Evolutionary conservation across 371 early-diverging fungal species (phyloP).

Genomic region (Mycotypha africana): DNA sequence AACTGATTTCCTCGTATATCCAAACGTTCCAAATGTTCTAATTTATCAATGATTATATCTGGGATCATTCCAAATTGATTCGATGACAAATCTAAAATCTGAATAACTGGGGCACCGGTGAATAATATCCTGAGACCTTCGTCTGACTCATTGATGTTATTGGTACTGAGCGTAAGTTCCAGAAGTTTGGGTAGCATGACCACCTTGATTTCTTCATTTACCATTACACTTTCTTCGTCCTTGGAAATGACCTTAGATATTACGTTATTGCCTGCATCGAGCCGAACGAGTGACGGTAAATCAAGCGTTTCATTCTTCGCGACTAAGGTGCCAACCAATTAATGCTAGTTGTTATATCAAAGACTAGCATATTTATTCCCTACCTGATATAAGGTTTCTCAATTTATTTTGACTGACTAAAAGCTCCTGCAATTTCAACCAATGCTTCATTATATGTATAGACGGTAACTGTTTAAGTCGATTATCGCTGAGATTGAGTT

Average conservation of each 20-base stretch:
- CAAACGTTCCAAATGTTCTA: conserved; percentile 42
- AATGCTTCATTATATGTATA: conserved; percentile 19
- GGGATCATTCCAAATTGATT: conserved; percentile 58
- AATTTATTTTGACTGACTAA: conserved; percentile 46
- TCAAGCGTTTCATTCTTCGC: background rate
- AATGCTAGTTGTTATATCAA: no score
- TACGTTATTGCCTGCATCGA: conserved; percentile 64
- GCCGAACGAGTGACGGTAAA: conserved; percentile 40
- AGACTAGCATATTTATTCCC: no score
- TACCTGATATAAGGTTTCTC: conserved; percentile 20
- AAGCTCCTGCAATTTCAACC: conserved; percentile 46
- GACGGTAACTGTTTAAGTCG: conserved; percentile 42
- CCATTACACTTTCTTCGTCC: conserved; percentile 12
- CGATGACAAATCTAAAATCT: conserved; percentile 61
- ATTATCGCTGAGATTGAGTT: conserved; percentile 53
- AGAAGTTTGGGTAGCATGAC: conserved; percentile 56
- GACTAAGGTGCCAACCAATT: no score
- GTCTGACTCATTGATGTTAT: conserved; percentile 23
- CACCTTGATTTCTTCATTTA: no score
- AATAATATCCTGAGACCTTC: conserved; percentile 10
- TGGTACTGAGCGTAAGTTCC: conserved; percentile 51
- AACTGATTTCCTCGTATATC: conserved; percentile 62
- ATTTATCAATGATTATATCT: conserved; percentile 26
- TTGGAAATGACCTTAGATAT: no score
- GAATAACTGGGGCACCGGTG: conserved; percentile 35